These are phyloP conservation scores for Yarrowia alimentaria DNA, from an alignment of 805 yeast species.

Conservation along the genomic window DNA sequence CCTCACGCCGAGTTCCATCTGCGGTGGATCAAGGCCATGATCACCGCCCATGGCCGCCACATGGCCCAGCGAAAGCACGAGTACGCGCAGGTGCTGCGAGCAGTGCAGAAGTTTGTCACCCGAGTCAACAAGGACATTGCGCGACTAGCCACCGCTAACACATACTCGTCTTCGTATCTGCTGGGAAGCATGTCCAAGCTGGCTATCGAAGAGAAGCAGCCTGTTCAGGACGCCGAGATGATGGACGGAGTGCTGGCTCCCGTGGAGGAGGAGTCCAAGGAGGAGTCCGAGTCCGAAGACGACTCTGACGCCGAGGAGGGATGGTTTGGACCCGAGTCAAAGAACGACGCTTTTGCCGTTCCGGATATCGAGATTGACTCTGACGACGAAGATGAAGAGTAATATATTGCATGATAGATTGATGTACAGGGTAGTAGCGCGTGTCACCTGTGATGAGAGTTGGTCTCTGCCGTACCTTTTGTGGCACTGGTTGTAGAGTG, in stretches of 20 bases:
- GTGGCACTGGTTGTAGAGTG: too few relatives aligned
- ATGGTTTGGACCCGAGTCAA: constrained; percentile 40
- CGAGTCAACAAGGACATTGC: constrained; percentile 69
- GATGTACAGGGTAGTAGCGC: too few relatives aligned
- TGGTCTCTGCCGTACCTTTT: too few relatives aligned
- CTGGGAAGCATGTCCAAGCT: constrained; percentile 15
- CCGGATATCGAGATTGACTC: not conserved
- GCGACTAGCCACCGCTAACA: constrained; percentile 36
- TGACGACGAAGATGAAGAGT: constrained; percentile 13
- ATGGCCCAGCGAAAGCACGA: constrained; percentile 61
- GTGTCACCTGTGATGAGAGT: too few relatives aligned
- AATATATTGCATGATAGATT: too few relatives aligned
- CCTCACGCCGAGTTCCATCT: constrained; percentile 83
- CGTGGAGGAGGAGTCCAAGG: constrained; percentile 35
- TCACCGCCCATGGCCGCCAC: constrained; percentile 74
- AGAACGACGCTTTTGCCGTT: constrained; percentile 27
- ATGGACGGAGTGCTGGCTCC: constrained; percentile 38
- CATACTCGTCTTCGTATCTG: constrained; percentile 33
- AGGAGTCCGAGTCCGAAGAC: constrained; percentile 40
- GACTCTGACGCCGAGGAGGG: constrained; percentile 42
- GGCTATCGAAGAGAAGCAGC: not conserved
- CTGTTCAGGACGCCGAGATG: not conserved
- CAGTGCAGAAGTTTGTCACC: constrained; percentile 71
- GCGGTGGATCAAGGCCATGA: constrained; percentile 70
- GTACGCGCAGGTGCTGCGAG: constrained; percentile 62